Conservation (phyloP, 2,329 filamentous ascomycete species). For the Colletotrichum simmondsii region DNA sequence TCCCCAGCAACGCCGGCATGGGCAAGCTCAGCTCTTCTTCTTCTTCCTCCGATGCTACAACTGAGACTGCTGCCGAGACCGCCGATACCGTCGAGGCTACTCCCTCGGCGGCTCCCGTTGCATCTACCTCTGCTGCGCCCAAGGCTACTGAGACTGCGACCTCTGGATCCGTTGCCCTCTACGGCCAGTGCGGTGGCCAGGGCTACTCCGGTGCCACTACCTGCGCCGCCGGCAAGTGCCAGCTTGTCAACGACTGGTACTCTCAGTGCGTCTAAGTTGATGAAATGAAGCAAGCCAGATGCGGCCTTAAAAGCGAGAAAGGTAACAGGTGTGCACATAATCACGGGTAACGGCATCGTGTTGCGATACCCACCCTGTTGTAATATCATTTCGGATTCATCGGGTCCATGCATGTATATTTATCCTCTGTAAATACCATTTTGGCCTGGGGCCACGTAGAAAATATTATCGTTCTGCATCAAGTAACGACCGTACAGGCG, state of each 20-base stretch:
- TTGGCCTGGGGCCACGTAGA: neutral
- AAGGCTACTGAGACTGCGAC: neutral
- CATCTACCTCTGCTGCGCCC: slow-evolving; percentile 1
- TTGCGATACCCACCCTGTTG: neutral
- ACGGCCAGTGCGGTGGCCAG: slow-evolving; percentile 47
- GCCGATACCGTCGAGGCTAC: neutral
- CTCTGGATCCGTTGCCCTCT: slow-evolving; percentile 41
- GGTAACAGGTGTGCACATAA: neutral
- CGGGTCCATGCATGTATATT: neutral
- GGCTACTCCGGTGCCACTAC: slow-evolving; percentile 36
- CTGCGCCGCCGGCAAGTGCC: slow-evolving; percentile 36
- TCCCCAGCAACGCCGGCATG: slow-evolving; percentile 22
- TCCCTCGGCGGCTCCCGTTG: neutral
- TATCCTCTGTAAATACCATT: neutral
- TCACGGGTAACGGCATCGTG: too few relatives aligned
- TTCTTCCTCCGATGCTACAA: neutral
- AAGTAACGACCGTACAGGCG: neutral
- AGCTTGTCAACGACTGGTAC: slow-evolving; percentile 36
- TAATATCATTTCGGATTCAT: neutral
- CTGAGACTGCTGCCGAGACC: neutral
- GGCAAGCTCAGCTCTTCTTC: slow-evolving; percentile 24
- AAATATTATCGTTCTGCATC: neutral
- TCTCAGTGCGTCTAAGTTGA: slow-evolving; percentile 30
- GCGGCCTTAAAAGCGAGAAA: neutral
- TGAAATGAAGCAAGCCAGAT: neutral